These are phyloP conservation scores for Suillus brevipes DNA, from an alignment of 768 basidiomycete genomes.

Conservation along the genomic window DNA sequence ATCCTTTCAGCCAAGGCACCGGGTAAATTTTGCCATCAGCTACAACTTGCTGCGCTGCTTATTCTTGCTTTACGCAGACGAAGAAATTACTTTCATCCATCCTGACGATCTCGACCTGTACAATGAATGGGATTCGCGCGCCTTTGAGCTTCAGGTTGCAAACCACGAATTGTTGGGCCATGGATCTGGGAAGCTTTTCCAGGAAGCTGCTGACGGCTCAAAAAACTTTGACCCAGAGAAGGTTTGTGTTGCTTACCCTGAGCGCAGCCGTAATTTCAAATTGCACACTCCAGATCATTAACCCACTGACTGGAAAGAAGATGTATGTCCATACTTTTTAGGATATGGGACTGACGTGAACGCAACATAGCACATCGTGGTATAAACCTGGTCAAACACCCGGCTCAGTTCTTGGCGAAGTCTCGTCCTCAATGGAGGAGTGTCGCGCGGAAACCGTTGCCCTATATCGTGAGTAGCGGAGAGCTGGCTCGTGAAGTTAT, in stretches of 20 bases:
- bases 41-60: not conserved
- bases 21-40: conserved; percentile 42
- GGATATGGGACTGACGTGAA: not conserved
- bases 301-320: conserved; percentile 76
- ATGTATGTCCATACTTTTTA: conserved; percentile 45
- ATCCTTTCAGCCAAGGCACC: conserved; percentile 87
- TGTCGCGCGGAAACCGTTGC: conserved; percentile 91
- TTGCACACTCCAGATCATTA: conserved; percentile 55
- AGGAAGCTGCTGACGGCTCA: conserved; percentile 71
- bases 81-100: conserved; percentile 80
- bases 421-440: conserved; percentile 90
- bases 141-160: conserved; percentile 88
- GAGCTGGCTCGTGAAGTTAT: too few relatives aligned
- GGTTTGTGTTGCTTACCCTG: conserved; percentile 27
- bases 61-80: conserved; percentile 42
- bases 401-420: conserved; percentile 79
- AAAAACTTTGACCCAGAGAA: conserved; percentile 81
- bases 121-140: conserved; percentile 72
- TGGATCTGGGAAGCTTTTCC: conserved; percentile 81
- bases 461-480: conserved; percentile 61
- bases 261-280: not conserved
- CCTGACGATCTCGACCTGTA: conserved; percentile 75
- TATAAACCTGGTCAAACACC: conserved; percentile 87
- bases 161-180: conserved; percentile 89
- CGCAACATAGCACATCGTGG: conserved; percentile 63